Conservation (phyloP, 305 asterid species). For the Andrographis paniculata region DNA sequence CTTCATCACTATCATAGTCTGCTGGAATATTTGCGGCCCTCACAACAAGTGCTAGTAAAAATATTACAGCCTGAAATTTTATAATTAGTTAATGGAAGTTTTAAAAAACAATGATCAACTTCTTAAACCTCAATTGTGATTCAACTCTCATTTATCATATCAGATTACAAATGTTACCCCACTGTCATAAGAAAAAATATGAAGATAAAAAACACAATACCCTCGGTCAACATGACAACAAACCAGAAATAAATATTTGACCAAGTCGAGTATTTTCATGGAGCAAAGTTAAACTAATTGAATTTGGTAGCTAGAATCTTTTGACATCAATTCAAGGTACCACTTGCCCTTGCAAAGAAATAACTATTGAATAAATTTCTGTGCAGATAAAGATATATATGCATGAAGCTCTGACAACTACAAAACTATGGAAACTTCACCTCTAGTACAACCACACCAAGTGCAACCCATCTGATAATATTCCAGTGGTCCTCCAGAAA, state of each 20-base stretch:
- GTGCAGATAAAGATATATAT: slow-evolving; percentile 8
- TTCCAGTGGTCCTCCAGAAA: slow-evolving; percentile 79
- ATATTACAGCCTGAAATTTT: slow-evolving; percentile 73
- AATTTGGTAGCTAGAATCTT: slow-evolving; percentile 2
- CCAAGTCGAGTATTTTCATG: too few species aligned
- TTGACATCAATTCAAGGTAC: background rate
- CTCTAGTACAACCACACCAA: slow-evolving; percentile 72
- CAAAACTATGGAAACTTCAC: slow-evolving; percentile 22
- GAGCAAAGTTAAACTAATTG: background rate
- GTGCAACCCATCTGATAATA: slow-evolving; percentile 80
- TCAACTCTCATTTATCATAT: too few species aligned
- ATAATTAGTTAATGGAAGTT: slow-evolving; percentile 13
- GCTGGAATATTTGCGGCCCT: slow-evolving; percentile 87
- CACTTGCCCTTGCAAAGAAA: background rate
- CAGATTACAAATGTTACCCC: background rate
- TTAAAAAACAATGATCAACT: too few species aligned
- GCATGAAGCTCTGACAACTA: background rate
- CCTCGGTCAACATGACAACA: slow-evolving; percentile 1
- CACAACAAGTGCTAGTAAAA: slow-evolving; percentile 80
- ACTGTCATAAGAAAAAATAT: background rate
- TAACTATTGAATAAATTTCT: too few species aligned
- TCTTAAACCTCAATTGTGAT: too few species aligned
- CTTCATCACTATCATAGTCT: slow-evolving; percentile 96
- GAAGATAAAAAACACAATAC: background rate
- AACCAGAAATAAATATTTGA: background rate